Evolutionary conservation across 1,284 basidiomycete species (phyloP).

Genomic region (Sporisorium sorghi): DNA sequence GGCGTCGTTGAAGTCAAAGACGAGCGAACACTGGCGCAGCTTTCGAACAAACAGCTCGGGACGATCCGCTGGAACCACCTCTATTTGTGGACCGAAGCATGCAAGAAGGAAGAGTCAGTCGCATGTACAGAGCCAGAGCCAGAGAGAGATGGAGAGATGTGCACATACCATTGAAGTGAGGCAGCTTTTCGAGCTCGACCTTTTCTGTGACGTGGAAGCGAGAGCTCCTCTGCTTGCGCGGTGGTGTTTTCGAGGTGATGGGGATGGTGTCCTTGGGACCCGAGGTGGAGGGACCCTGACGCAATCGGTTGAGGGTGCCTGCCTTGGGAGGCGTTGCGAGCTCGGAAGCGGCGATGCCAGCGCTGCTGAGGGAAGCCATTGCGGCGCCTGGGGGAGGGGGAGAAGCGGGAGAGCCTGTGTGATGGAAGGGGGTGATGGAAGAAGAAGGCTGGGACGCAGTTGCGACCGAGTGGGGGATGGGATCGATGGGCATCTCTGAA

Average conservation of each 20-base stretch:
- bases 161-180: slow-evolving; percentile 88
- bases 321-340: slow-evolving; percentile 59
- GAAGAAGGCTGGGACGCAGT: slow-evolving; percentile 50
- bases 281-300: slow-evolving; percentile 45
- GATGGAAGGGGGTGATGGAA: slow-evolving; percentile 54
- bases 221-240: slow-evolving; percentile 68
- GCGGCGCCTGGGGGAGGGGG: slow-evolving; percentile 59
- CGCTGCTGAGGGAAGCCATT: slow-evolving; percentile 49
- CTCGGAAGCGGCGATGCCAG: slow-evolving; percentile 49
- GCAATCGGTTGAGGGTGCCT: slow-evolving; percentile 58
- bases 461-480: slow-evolving; percentile 57
- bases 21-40: slow-evolving; percentile 91
- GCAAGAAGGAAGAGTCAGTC: not conserved
- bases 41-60: slow-evolving; percentile 93
- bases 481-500: slow-evolving; percentile 62
- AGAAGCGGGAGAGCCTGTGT: slow-evolving; percentile 52
- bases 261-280: slow-evolving; percentile 68
- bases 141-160: not conserved
- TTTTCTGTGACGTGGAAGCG: slow-evolving; percentile 95
- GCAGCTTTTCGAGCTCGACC: slow-evolving; percentile 93
- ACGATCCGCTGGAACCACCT: slow-evolving; percentile 88
- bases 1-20: slow-evolving; percentile 99
- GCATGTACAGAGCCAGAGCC: not conserved
- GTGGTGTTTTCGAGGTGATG: slow-evolving; percentile 64
- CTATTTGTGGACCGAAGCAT: slow-evolving; percentile 72